phyloP scores from a whole-genome alignment of 2,329 filamentous ascomycete genomes.

The Claviceps capensis region DNA sequence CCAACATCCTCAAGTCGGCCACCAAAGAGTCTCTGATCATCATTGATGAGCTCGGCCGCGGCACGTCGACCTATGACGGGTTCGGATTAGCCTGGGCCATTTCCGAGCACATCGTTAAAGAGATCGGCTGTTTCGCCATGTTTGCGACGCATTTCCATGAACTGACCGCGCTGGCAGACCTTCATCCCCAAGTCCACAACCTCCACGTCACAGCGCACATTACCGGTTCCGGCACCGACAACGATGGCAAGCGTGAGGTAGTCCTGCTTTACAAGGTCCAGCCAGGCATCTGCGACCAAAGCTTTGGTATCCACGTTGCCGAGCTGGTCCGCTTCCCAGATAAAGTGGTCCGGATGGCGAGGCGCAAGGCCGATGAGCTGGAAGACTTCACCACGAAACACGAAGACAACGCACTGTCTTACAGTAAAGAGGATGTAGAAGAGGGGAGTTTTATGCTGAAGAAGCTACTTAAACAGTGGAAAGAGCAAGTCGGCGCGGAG shows the following conservation, averaged over 20 bases:
- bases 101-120: constrained; percentile 89
- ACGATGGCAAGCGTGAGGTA: constrained; percentile 58
- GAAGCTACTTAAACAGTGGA: constrained; percentile 72
- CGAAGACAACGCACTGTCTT: constrained; percentile 44
- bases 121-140: constrained; percentile 86
- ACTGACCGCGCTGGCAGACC: constrained; percentile 77
- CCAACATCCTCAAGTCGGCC: constrained; percentile 94
- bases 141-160: constrained; percentile 99
- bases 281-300: constrained; percentile 90
- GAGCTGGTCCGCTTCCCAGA: constrained; percentile 92
- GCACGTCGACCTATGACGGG: constrained; percentile 94
- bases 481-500: constrained; percentile 52
- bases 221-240: constrained; percentile 31
- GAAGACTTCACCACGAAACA: constrained; percentile 86
- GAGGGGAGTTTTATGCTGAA: constrained; percentile 79
- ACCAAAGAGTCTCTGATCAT: constrained; percentile 94
- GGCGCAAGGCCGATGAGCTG: constrained; percentile 92
- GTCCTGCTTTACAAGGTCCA: constrained; percentile 95
- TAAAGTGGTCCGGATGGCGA: constrained; percentile 98
- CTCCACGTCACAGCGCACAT: constrained; percentile 95
- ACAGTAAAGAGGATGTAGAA: constrained; percentile 76
- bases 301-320: constrained; percentile 95
- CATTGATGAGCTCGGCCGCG: constrained; percentile 92
- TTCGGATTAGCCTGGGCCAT: constrained; percentile 99
- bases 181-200: constrained; percentile 78